A percentile compares a stretch with the other conserved stretches of the same genome.
Evolutionary conservation across 2,329 filamentous ascomycete species (phyloP).

Genomic region (Fusarium citri): DNA sequence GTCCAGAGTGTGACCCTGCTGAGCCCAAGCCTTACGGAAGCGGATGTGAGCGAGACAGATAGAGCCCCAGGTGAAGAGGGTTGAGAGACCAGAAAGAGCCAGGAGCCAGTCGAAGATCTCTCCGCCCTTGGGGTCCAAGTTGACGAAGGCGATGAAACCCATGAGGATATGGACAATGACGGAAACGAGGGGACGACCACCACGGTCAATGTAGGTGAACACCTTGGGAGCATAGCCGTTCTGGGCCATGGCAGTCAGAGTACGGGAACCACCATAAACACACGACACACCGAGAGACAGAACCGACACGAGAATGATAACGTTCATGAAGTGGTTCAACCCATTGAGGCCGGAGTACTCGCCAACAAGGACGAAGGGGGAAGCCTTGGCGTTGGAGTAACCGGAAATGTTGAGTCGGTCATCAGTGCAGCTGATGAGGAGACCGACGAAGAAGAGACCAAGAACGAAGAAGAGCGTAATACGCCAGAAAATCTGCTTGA

Average conservation of each 20-base stretch:
- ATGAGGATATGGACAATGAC: constrained; percentile 59
- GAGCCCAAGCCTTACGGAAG: constrained; percentile 70
- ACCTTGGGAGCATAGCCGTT: constrained; percentile 66
- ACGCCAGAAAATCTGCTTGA: constrained; percentile 77
- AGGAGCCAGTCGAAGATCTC: constrained; percentile 73
- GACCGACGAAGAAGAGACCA: constrained; percentile 61
- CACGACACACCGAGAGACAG: constrained; percentile 66
- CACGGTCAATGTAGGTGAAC: constrained; percentile 65
- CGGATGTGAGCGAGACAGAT: constrained; percentile 73
- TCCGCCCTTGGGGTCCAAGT: constrained; percentile 58
- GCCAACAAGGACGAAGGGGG: constrained; percentile 64
- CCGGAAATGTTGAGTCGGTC: constrained; percentile 54
- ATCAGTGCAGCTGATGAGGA: constrained; percentile 57
- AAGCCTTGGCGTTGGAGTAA: constrained; percentile 51
- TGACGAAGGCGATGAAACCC: constrained; percentile 63
- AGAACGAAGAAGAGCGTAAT: constrained; percentile 64
- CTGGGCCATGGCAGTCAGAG: constrained; percentile 65
- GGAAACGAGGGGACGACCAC: constrained; percentile 62
- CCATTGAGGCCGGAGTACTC: constrained; percentile 61
- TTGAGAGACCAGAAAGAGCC: constrained; percentile 70
- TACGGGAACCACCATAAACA: constrained; percentile 67
- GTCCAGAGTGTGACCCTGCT: constrained; percentile 69
- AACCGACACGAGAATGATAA: constrained; percentile 65
- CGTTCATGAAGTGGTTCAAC: constrained; percentile 65
- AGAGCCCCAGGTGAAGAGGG: constrained; percentile 74